These are phyloP conservation scores for Picochlorum sp. DNA, from an alignment of 139 green algal genomes.

Conservation along the genomic window DNA sequence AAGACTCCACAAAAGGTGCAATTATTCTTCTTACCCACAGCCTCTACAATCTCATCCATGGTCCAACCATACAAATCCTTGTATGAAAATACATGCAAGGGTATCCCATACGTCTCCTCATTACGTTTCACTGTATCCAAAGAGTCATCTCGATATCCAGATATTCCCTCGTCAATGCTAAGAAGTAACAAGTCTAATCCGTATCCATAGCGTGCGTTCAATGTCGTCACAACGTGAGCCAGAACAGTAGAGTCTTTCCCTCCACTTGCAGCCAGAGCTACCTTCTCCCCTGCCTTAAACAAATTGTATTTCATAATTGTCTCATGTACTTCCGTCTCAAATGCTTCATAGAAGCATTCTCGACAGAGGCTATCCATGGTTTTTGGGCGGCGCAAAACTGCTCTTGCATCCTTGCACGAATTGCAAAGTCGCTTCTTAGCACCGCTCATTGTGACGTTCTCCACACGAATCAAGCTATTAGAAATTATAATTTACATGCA, in stretches of 20 bases:
- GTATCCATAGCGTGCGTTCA: slow-evolving; percentile 86
- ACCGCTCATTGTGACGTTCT: not conserved
- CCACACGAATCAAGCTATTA: not conserved
- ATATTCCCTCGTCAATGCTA: slow-evolving; percentile 95
- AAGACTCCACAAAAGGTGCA: slow-evolving; percentile 99
- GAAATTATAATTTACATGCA: not conserved
- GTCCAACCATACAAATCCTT: slow-evolving; percentile 95
- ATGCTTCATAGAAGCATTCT: slow-evolving; percentile 79
- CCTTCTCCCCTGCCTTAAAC: slow-evolving; percentile 75
- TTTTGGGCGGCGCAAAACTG: slow-evolving; percentile 59
- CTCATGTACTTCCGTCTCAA: slow-evolving; percentile 90
- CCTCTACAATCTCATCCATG: slow-evolving; percentile 95
- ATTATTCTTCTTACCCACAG: slow-evolving; percentile 88
- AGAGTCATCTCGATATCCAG: slow-evolving; percentile 90
- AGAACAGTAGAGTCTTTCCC: slow-evolving; percentile 97
- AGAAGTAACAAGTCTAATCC: slow-evolving; percentile 92
- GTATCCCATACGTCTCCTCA: slow-evolving; percentile 66
- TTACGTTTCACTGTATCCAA: slow-evolving; percentile 94
- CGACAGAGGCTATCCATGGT: slow-evolving; percentile 76
- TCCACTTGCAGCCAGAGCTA: slow-evolving; percentile 84
- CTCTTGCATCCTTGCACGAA: slow-evolving; percentile 30
- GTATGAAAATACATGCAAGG: slow-evolving; percentile 85
- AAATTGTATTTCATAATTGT: slow-evolving; percentile 70
- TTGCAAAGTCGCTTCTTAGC: slow-evolving; percentile 32
- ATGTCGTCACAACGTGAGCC: slow-evolving; percentile 81